Base-by-base conservation (phyloP, 371 early-diverging fungal genomes). In the Gilbertella persicaria region DNA sequence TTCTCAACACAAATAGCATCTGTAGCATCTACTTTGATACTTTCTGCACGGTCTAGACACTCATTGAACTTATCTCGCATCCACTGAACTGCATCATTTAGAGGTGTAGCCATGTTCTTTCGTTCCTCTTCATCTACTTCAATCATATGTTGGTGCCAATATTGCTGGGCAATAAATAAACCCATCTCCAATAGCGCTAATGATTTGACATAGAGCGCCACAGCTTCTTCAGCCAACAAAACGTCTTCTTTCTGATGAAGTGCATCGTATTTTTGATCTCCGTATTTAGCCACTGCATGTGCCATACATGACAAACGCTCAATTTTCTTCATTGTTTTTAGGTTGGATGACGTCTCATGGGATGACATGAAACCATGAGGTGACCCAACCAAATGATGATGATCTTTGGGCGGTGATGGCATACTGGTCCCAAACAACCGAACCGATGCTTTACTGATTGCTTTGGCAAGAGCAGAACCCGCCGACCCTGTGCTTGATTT, bases 61-160 rank as follows among this genome's bases (percentile, higher is more conserved):
- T 88, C 91, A 60, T 95, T 94, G 62, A 91, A 93, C 44, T 86
- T 80, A 36, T 84, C 87, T 16, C 92, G 83, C 63, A 95, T 88
- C 95, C 95, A 95, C 53, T 90, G 91, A 2, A 92, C 92, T 0
- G 83, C 84, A 38, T 71, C 75, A 57, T 84, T 84, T 14, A 84
- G 61, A 9, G 20, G 26, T 37, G 75, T 65, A 2, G 40, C 53
- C 9, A 74, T 66, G 5, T 71, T 73, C 6, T 72, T 52, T 30
- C 66, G 64, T 62, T 51, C 45, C 24, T 50, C 50, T 17, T 63
- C 67, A 24, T 64, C 68, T 10, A 55, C 55, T n/a, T 55, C 66
- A 3, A 41, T 30, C 14, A 30, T 8, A 24, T 62, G 44, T 43
- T 45, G 69, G 45, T 50, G 75, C 92, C 92, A 94, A 50, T 91